Percentiles rank a stretch among this genome's conserved stretches.
These are phyloP conservation scores for Zymoseptoria tritici DNA, from an alignment of 2,329 filamentous ascomycete genomes.

Conservation along the genomic window DNA sequence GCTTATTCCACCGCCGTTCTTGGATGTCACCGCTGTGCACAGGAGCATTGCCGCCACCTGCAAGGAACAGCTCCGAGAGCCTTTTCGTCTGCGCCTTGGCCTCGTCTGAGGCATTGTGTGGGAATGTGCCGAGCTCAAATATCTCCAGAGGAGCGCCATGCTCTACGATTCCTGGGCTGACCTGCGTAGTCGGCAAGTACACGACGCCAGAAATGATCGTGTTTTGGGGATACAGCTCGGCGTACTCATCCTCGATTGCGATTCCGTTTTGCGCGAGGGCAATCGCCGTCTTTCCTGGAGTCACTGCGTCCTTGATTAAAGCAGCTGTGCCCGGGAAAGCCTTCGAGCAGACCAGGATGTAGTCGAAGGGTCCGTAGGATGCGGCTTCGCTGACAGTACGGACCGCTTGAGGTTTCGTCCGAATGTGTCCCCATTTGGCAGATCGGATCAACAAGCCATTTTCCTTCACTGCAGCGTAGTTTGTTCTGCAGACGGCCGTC, in stretches of 20 bases:
- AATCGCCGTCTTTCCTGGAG: constrained; percentile 41
- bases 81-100: constrained; percentile 9
- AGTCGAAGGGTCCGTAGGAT: constrained; percentile 36
- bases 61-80: constrained; percentile 19
- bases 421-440: constrained; percentile 32
- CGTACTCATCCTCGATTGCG: constrained; percentile 51
- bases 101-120: constrained; percentile 21
- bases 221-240: constrained; percentile 41
- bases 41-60: constrained; percentile 41
- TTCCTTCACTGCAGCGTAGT: constrained; percentile 34
- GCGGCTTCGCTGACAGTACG: constrained; percentile 30
- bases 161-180: constrained; percentile 41
- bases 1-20: constrained; percentile 51
- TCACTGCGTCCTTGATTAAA: constrained; percentile 36
- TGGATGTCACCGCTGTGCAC: constrained; percentile 48
- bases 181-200: constrained; percentile 48
- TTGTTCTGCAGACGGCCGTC: constrained; percentile 38
- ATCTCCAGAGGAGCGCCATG: constrained; percentile 40
- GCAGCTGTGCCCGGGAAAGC: constrained; percentile 35
- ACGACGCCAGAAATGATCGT: constrained; percentile 51
- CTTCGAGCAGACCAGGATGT: constrained; percentile 42
- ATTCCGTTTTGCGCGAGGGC: constrained; percentile 58
- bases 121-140: constrained; percentile 47
- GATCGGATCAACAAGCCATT: constrained; percentile 37
- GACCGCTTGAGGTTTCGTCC: constrained; percentile 29